phyloP scores from a whole-genome alignment of 192 early-diverging fungal species.

The Coemansia guatemalensis region DNA sequence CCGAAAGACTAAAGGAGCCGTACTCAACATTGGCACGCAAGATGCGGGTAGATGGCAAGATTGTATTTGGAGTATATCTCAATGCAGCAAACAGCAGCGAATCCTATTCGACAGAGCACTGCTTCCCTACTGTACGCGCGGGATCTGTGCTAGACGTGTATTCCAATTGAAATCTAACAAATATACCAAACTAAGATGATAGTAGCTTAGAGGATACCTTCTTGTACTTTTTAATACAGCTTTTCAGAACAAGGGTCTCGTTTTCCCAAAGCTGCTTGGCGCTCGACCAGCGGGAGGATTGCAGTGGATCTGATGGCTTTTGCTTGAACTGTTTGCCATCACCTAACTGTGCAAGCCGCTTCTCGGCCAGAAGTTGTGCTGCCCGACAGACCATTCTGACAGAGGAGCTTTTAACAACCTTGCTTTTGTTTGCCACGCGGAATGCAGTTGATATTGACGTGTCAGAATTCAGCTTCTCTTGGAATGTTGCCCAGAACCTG shows the following conservation, averaged over 20 bases:
- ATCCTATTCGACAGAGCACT: not conserved
- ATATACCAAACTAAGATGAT: not conserved
- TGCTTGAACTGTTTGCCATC: conserved; percentile 21
- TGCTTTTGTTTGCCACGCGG: conserved; percentile 36
- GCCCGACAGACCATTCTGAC: conserved; percentile 28
- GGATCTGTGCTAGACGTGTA: conserved; percentile 8
- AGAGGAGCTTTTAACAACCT: conserved; percentile 22
- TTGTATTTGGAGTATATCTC: conserved; percentile 52
- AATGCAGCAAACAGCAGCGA: conserved; percentile 1
- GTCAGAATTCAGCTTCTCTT: conserved; percentile 37
- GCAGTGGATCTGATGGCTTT: conserved; percentile 7
- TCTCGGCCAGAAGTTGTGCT: conserved; percentile 19
- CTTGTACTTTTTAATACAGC: conserved; percentile 38
- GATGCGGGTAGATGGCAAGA: conserved; percentile 41
- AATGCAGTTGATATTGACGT: conserved; percentile 33
- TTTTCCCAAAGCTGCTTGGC: conserved; percentile 39
- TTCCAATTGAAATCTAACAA: not conserved
- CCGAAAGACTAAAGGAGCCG: conserved; percentile 59
- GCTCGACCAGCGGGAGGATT: conserved; percentile 24
- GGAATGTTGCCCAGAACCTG: conserved; percentile 37
- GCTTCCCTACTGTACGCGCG: not conserved
- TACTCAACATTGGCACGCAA: conserved; percentile 57
- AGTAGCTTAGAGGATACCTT: conserved; percentile 26
- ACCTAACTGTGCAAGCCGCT: conserved; percentile 18
- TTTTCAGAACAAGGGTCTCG: conserved; percentile 26